phyloP scores from a whole-genome alignment of 2,329 filamentous ascomycete species.

The Aspergillus udagawae region DNA sequence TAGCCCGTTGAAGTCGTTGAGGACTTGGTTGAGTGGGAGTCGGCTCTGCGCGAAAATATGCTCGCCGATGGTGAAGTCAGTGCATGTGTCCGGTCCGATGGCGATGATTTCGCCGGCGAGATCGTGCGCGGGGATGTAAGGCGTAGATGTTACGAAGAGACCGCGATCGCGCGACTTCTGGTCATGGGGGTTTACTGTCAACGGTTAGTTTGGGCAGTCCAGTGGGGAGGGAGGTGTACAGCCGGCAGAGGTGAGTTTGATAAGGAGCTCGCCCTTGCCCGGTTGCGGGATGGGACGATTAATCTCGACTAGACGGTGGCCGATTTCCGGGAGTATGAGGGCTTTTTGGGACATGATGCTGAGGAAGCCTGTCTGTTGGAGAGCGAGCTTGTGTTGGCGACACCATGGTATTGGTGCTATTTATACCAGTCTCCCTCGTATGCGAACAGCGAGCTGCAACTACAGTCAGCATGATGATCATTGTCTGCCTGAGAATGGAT shows the following conservation, averaged over 20 bases:
- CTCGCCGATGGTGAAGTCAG: slow-evolving; percentile 25
- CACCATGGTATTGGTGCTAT: neutral
- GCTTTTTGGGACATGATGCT: slow-evolving; percentile 18
- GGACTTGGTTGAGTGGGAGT: slow-evolving; percentile 5
- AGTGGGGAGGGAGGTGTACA: neutral
- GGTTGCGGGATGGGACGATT: slow-evolving; percentile 27
- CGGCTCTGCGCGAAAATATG: slow-evolving; percentile 26
- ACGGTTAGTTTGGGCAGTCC: neutral
- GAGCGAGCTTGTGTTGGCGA: neutral
- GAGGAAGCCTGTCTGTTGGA: neutral
- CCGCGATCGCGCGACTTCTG: slow-evolving; percentile 32
- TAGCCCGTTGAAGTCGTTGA: slow-evolving; percentile 20
- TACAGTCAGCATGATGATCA: neutral
- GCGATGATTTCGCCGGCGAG: slow-evolving; percentile 30
- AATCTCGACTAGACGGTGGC: slow-evolving; percentile 14
- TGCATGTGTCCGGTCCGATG: slow-evolving; percentile 20
- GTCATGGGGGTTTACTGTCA: slow-evolving; percentile 29
- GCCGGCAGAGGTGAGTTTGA: slow-evolving; percentile 32
- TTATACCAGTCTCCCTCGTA: neutral
- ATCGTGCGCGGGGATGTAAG: slow-evolving; percentile 33
- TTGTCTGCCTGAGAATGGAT: neutral
- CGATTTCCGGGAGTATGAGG: slow-evolving; percentile 20
- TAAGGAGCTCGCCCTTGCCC: slow-evolving; percentile 29
- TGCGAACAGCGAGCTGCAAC: neutral
- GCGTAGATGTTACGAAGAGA: slow-evolving; percentile 30